Percentiles rank a stretch among this genome's conserved stretches.
These are phyloP conservation scores for Aspergillus sp. DNA, from an alignment of 2,329 filamentous ascomycete species.

Conservation along the genomic window DNA sequence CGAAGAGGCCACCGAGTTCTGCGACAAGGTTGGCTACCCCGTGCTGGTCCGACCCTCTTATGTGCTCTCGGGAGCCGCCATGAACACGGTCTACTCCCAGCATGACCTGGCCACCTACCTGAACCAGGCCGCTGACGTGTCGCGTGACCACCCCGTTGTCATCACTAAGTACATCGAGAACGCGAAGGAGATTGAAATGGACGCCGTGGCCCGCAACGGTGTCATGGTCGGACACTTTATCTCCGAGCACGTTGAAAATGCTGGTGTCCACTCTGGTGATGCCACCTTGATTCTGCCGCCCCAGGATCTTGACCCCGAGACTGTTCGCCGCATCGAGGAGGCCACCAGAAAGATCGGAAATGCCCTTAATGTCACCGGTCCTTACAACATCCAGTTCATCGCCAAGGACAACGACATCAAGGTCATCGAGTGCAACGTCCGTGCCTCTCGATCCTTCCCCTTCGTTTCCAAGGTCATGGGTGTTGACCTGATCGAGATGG, in stretches of 20 bases:
- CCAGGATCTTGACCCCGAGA: conserved; percentile 86
- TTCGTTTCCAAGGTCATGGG: conserved; percentile 99
- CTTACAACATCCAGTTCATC: conserved; percentile 99
- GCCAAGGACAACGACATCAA: conserved; percentile 99
- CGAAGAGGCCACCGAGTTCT: conserved; percentile 84
- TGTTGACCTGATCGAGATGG: conserved; percentile 96
- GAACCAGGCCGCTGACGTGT: conserved; percentile 88
- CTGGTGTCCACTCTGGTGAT: conserved; percentile 96
- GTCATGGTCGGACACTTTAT: conserved; percentile 93
- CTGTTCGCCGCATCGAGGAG: conserved; percentile 86
- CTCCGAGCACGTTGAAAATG: conserved; percentile 98
- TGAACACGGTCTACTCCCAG: conserved; percentile 99
- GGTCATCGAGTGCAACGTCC: conserved; percentile 98
- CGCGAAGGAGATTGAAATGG: conserved; percentile 99
- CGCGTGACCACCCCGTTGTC: conserved; percentile 91
- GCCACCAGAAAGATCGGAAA: conserved; percentile 93
- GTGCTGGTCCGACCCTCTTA: conserved; percentile 95
- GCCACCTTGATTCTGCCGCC: conserved; percentile 93
- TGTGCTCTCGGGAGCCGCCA: conserved; percentile 92
- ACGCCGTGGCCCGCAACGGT: conserved; percentile 89
- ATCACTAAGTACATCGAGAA: conserved; percentile 99
- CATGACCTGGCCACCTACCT: conserved; percentile 87
- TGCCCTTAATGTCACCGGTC: conserved; percentile 91
- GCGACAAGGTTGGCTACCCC: conserved; percentile 83
- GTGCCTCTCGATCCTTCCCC: conserved; percentile 92